These are phyloP conservation scores for Talaromyces thailandensis DNA, from an alignment of 495 filamentous ascomycete species.

Conservation along the genomic window DNA sequence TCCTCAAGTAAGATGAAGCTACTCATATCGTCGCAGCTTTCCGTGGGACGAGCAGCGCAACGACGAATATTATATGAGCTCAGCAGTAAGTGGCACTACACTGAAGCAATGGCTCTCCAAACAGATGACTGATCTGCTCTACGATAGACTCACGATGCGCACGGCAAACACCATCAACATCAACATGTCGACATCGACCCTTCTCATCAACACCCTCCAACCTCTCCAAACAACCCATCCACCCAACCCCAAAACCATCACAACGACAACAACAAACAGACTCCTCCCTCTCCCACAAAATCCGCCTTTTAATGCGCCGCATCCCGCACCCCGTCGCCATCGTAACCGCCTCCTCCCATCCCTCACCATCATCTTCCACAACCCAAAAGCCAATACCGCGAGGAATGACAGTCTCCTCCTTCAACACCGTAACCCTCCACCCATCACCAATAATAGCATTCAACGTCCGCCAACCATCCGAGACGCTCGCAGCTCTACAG, in stretches of 20 bases:
- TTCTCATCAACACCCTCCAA: background rate
- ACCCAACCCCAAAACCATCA: background rate
- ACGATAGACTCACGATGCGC: background rate
- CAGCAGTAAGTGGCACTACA: background rate
- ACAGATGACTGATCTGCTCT: background rate
- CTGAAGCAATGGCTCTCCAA: background rate
- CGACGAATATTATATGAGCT: background rate
- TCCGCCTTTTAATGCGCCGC: constrained; percentile 59
- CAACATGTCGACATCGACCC: background rate
- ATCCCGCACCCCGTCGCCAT: constrained; percentile 68
- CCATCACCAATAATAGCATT: constrained; percentile 67
- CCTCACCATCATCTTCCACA: constrained; percentile 11
- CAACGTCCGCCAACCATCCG: constrained; percentile 66
- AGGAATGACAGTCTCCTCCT: constrained; percentile 77
- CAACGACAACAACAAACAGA: background rate
- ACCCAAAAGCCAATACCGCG: constrained; percentile 25
- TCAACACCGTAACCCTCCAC: constrained; percentile 62
- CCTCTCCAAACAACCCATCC: background rate
- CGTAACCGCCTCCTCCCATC: constrained; percentile 43
- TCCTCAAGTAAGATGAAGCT: background rate
- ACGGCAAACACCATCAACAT: background rate
- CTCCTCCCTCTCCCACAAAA: constrained; percentile 10
- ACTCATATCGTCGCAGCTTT: background rate
- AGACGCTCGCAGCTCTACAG: constrained; percentile 57
- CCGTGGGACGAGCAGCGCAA: background rate